Base-by-base conservation (phyloP, 2,329 filamentous ascomycete genomes). In the Fusarium odoratissimum region DNA sequence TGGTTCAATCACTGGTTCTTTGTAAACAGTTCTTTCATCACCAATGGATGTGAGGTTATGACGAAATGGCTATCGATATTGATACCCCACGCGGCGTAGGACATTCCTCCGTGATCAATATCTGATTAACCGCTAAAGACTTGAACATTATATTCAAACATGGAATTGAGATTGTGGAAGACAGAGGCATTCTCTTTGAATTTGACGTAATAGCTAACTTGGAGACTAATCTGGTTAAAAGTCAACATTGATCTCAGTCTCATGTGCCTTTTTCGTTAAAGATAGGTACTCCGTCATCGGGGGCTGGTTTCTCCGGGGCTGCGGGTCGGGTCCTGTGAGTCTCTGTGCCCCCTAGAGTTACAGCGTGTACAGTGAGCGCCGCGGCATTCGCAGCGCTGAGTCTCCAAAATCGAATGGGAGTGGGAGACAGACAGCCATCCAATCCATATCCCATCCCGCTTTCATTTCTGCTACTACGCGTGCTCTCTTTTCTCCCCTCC, bases 401-500 rank as follows among this genome's bases (percentile, higher is more conserved):
- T 76, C 72, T 76, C 76, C 73, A 74, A 77, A 77, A 72, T 67
- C 64, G 51, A 76, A 65, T 75, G 66, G 71, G 56, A 57, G 17
- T 48, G 31, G 13, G 65, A 73, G 67, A 69, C 46, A 60, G 49
- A 6, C 66, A 73, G 65, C 64, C 51, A 45, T 59, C 49, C 33
- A 52, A 54, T n/a, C 33, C 49, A 40, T 52, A 69, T 75, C 55
- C 71, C 64, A 73, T 73, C 72, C 69, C 65, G 65, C 69, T 67
- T 72, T 71, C 61, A 48, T 70, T 66, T 72, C 69, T 72, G 49
- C 46, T 68, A 63, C 64, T 75, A 69, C 75, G 75, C 71, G 71
- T 71, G 40, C 67, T 67, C 67, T 76, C 73, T 69, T 66, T 73
- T 69, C 67, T 75, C 73, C 72, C 65, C 73, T 69, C 65, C 70